Base-by-base conservation (phyloP, 371 early-diverging fungal species). In the Dichotomocladium elegans region DNA sequence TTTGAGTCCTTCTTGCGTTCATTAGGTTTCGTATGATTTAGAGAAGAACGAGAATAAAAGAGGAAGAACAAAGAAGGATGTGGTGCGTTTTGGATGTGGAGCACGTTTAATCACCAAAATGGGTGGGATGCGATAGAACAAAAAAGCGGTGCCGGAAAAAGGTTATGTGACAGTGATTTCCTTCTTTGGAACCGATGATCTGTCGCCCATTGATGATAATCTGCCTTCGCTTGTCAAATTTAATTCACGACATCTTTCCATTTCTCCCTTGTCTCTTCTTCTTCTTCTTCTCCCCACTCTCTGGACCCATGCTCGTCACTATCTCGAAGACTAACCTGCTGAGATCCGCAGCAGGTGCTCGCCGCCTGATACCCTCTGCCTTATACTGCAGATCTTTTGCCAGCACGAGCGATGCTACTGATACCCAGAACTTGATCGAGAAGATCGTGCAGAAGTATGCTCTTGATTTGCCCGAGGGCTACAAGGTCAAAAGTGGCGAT, bases 361-460 rank as follows among this genome's bases (percentile, higher is more conserved):
- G 26, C 29, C 47, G 46, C 11, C 12, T 51, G 11, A 19, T 52
- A 30, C 43, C 46, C 5, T 19, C 41, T 46, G 47, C 53, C 6
- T 41, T 53, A 9, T 43, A 28, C 17, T 49, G 51, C 33, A 44
- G 63, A 25, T 31, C 48, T 22, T 59, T 53, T 45, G 64, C 64
- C n/a, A 30, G 53, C 22, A 63, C 63, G 1, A 57, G 47, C 7
- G 66, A 66, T 37, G 53, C 60, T n/a, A 61, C 64, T 3, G 71
- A 72, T 22, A 68, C 80, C 14, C 94, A 94, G 66, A 95, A 88
- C 53, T 70, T 93, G 66, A 82, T 97, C 29, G 96, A 95, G 68
- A 92, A 93, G 72, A 93, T 95, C 54, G 93, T 88, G 11, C 94
- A 95, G 69, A 83, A 86, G 43, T 93, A 93, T 61, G 88, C 93